Percentiles rank a stretch among this genome's conserved stretches.
phyloP scores from a whole-genome alignment of 768 basidiomycete genomes.

The Gloeopeniophorella convolvens region DNA sequence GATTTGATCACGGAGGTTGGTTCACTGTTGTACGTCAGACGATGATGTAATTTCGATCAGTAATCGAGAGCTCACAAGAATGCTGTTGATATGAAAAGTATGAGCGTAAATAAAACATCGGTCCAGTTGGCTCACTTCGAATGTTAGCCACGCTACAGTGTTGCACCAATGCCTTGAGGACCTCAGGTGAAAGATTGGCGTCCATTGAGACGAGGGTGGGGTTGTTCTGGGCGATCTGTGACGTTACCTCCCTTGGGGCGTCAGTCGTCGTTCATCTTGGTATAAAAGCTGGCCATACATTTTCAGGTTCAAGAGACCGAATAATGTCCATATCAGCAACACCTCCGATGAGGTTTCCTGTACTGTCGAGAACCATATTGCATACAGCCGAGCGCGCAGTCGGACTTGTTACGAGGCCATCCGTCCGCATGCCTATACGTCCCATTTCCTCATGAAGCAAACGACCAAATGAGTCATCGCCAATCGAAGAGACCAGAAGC shows the following conservation, averaged over 20 bases:
- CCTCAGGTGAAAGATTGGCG: constrained; percentile 57
- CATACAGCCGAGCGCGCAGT: constrained; percentile 67
- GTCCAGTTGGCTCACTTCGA: constrained; percentile 42
- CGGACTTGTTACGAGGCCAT: constrained; percentile 54
- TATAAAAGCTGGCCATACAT: constrained; percentile 30
- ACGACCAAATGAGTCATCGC: constrained; percentile 69
- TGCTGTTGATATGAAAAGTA: no score
- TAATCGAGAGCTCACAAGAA: constrained; percentile 57
- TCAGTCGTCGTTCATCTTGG: not conserved
- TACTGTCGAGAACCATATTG: constrained; percentile 71
- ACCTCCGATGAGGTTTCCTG: constrained; percentile 72
- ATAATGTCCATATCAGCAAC: constrained; percentile 88
- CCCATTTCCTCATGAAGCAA: constrained; percentile 52
- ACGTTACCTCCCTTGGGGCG: constrained; percentile 40
- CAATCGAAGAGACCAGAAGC: constrained; percentile 70
- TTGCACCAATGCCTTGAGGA: constrained; percentile 45
- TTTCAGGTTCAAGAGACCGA: constrained; percentile 38
- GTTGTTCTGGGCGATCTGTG: constrained; percentile 38
- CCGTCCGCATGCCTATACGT: constrained; percentile 68
- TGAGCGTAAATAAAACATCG: no score
- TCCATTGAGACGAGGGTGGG: constrained; percentile 68
- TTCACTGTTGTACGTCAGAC: constrained; percentile 47
- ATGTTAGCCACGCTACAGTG: constrained; percentile 44
- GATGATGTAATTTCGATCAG: no score
- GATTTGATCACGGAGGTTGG: constrained; percentile 91